phyloP scores from a whole-genome alignment of 768 basidiomycete genomes.

The Mycena galericulata region DNA sequence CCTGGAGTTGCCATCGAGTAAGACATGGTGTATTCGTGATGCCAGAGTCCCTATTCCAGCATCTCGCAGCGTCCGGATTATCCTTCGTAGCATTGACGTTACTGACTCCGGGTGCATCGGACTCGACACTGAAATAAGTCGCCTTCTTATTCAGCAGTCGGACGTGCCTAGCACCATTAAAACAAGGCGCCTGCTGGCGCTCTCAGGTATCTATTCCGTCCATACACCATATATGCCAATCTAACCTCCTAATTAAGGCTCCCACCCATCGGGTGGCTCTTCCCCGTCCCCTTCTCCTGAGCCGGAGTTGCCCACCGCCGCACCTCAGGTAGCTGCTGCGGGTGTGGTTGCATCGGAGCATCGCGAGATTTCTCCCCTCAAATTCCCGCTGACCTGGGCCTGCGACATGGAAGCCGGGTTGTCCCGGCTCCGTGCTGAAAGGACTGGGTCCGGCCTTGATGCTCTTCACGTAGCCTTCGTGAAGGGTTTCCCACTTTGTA shows the following conservation, averaged over 20 bases:
- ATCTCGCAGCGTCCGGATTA: background rate
- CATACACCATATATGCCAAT: background rate
- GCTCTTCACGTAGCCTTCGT: background rate
- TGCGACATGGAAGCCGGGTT: background rate
- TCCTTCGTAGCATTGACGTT: background rate
- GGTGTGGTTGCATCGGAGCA: background rate
- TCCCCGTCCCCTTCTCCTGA: too few relatives aligned
- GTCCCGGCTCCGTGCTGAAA: background rate
- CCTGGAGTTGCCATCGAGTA: too few relatives aligned
- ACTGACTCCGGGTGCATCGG: background rate
- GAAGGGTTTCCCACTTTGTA: background rate
- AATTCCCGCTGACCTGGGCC: background rate
- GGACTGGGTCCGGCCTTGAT: background rate
- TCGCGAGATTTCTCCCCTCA: background rate
- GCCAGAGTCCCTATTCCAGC: background rate
- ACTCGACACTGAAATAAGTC: background rate
- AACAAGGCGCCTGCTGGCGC: background rate
- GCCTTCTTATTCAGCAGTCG: background rate
- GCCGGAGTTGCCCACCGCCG: too few relatives aligned
- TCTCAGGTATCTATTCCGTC: background rate
- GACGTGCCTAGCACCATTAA: background rate
- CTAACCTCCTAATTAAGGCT: background rate
- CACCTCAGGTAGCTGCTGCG: too few relatives aligned
- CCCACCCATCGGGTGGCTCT: background rate
- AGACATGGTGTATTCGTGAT: too few relatives aligned